Conservation (phyloP, 164 flowering plant species). For the Cinnamomum chago region DNA sequence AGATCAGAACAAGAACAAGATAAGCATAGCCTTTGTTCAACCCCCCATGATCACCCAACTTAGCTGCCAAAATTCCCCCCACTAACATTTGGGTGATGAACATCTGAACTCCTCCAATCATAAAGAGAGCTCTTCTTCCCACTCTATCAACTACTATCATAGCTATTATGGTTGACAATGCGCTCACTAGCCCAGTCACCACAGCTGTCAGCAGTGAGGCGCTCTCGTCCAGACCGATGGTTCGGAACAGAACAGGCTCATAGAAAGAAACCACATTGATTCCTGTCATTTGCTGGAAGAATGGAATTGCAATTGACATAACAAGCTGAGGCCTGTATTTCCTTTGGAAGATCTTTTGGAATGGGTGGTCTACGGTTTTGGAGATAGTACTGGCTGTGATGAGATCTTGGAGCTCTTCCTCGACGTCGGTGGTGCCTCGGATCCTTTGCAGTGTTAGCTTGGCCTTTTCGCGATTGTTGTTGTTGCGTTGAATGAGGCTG, state of each 20-base stretch:
- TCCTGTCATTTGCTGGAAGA: slow-evolving; percentile 30
- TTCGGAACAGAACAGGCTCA: slow-evolving; percentile 23
- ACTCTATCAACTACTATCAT: slow-evolving; percentile 21
- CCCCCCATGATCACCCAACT: slow-evolving; percentile 24
- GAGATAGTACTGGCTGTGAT: slow-evolving; percentile 16
- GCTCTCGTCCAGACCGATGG: slow-evolving; percentile 26
- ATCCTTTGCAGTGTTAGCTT: slow-evolving; percentile 20
- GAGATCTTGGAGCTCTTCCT: slow-evolving; percentile 45
- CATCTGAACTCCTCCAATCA: slow-evolving; percentile 27
- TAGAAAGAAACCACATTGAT: slow-evolving; percentile 29
- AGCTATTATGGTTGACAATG: slow-evolving; percentile 16
- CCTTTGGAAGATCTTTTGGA: slow-evolving; percentile 7
- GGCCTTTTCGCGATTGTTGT: slow-evolving; percentile 12
- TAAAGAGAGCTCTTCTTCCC: slow-evolving; percentile 18
- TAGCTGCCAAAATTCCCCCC: slow-evolving; percentile 20
- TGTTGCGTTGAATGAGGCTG: slow-evolving; percentile 22
- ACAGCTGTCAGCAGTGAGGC: slow-evolving; percentile 24
- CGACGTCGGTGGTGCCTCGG: slow-evolving; percentile 55
- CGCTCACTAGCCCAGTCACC: slow-evolving; percentile 14
- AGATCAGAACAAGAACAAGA: slow-evolving; percentile 16
- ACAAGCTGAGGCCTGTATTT: slow-evolving; percentile 24
- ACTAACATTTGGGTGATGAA: slow-evolving; percentile 17
- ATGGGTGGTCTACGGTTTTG: slow-evolving; percentile 11
- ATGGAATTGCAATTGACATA: slow-evolving; percentile 24
- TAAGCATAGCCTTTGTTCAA: slow-evolving; percentile 16